These are phyloP conservation scores for Pseudopediastrum boryanum DNA, from an alignment of 139 green algal species.

Conservation along the genomic window DNA sequence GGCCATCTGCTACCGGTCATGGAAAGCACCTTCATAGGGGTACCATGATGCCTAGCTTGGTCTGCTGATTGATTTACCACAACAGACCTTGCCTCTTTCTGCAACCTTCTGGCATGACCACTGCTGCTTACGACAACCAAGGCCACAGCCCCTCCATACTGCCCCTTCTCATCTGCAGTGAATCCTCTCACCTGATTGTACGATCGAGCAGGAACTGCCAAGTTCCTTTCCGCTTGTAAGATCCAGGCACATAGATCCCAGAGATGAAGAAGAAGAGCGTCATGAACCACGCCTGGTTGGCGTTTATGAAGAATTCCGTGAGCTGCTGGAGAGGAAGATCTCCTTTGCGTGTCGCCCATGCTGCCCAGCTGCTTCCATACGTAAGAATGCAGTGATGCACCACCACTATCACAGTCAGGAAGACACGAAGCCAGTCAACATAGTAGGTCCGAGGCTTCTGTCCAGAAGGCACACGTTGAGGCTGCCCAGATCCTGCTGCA, in stretches of 20 bases:
- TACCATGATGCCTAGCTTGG: no score
- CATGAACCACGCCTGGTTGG: slow-evolving; percentile 43
- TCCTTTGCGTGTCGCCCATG: not conserved
- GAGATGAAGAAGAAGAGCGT: slow-evolving; percentile 42
- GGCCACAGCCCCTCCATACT: no score
- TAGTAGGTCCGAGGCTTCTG: slow-evolving; percentile 21
- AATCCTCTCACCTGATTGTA: no score
- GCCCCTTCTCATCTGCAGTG: no score
- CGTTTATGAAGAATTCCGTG: slow-evolving; percentile 34
- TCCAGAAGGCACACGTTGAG: no score
- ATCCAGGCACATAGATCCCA: slow-evolving; percentile 18
- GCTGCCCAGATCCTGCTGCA: no score
- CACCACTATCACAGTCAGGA: slow-evolving; percentile 26
- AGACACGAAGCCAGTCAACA: slow-evolving; percentile 29
- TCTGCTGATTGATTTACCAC: no score
- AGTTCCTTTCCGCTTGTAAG: slow-evolving; percentile 21
- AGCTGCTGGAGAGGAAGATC: slow-evolving; percentile 35
- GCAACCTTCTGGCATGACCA: no score
- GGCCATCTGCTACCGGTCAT: no score
- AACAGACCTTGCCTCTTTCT: no score
- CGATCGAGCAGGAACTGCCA: slow-evolving; percentile 15
- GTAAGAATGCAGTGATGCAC: slow-evolving; percentile 31
- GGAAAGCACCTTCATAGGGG: no score
- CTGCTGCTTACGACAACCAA: no score
- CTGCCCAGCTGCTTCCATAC: slow-evolving; percentile 11